Evolutionary conservation across 176 grass and related monocot genomes (phyloP).

Genomic region (Rhynchospora pubera): DNA sequence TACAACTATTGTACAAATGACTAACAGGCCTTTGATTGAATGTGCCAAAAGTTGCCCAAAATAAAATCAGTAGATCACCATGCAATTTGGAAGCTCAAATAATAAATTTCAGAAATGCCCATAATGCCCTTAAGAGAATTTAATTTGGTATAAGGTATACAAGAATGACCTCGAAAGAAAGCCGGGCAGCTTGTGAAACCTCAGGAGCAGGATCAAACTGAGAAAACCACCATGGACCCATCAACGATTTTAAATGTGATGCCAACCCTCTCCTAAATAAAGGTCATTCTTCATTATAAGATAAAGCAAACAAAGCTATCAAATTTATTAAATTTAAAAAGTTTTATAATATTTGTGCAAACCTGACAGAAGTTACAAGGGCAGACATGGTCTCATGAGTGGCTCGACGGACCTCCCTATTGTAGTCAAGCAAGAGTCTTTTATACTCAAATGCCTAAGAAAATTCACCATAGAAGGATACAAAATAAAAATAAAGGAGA

Average conservation of each 20-base stretch:
- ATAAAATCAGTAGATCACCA: not conserved
- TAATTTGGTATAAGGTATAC: not conserved
- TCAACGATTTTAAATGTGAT: constrained; percentile 81
- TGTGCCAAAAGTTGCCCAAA: not conserved
- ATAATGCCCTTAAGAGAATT: not conserved
- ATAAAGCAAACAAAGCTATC: constrained; percentile 11
- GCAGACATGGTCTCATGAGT: constrained; percentile 80
- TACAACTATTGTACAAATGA: not conserved
- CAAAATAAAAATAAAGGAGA: constrained; percentile 6
- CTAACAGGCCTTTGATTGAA: not conserved
- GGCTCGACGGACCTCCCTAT: constrained; percentile 86
- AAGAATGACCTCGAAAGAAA: constrained; percentile 76
- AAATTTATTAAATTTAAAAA: not conserved
- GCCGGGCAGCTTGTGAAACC: constrained; percentile 79
- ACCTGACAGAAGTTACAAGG: constrained; percentile 69
- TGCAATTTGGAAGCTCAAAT: not conserved
- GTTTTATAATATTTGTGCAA: constrained; percentile 12
- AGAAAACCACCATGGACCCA: constrained; percentile 99
- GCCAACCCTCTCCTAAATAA: constrained; percentile 82
- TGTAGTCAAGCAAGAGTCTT: constrained; percentile 76
- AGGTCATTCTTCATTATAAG: not conserved
- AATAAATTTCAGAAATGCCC: not conserved
- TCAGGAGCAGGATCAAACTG: constrained; percentile 89
- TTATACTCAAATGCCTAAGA: constrained; percentile 87
- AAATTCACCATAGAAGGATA: constrained; percentile 24